These are phyloP conservation scores for Salvia hispanica DNA, from an alignment of 257 asterid genomes.

Conservation along the genomic window DNA sequence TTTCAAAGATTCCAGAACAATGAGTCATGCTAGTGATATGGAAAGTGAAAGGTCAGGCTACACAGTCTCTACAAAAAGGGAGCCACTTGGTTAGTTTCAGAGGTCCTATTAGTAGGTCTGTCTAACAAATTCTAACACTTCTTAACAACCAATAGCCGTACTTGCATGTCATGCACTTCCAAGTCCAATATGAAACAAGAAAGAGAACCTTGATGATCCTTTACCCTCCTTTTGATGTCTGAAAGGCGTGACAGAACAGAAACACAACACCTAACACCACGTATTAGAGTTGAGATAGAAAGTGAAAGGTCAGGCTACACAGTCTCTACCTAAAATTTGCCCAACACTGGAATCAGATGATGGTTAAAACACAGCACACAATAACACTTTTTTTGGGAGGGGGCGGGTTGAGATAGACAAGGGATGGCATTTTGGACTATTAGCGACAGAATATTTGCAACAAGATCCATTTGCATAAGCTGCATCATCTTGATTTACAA, in stretches of 20 bases:
- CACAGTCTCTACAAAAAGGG: too few species aligned
- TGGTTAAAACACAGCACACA: conserved; percentile 5
- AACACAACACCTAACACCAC: too few species aligned
- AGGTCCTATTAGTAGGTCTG: neutral
- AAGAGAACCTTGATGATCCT: too few species aligned
- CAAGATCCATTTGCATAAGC: conserved; percentile 9
- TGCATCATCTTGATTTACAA: conserved; percentile 6
- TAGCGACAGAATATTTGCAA: conserved; percentile 5
- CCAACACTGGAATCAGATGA: neutral
- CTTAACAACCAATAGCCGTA: neutral
- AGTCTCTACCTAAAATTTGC: too few species aligned
- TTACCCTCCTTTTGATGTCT: too few species aligned
- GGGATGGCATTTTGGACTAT: neutral
- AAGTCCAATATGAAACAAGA: too few species aligned
- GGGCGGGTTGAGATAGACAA: neutral
- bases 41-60: too few species aligned
- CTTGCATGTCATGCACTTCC: too few species aligned
- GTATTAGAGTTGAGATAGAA: too few species aligned
- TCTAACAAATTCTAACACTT: neutral
- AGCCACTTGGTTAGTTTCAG: conserved; percentile 2
- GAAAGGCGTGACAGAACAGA: too few species aligned
- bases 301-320: too few species aligned
- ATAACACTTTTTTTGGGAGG: neutral
- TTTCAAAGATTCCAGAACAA: neutral
- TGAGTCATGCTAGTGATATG: too few species aligned